phyloP scores from a whole-genome alignment of 2,329 filamentous ascomycete genomes.

The Talaromyces sp. region DNA sequence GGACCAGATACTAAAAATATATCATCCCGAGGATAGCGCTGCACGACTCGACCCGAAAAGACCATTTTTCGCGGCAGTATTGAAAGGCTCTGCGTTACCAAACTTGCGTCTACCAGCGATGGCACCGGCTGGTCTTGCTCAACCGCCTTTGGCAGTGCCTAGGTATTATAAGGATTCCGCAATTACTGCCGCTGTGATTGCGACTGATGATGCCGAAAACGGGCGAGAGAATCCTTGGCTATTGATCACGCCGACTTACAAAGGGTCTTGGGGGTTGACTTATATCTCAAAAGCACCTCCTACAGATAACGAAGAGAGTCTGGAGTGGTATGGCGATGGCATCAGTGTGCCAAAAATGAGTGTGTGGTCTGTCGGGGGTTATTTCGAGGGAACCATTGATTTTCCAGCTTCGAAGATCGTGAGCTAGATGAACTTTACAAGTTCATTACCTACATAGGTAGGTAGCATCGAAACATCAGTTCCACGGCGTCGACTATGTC shows the following conservation, averaged over 20 bases:
- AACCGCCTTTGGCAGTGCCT: background rate
- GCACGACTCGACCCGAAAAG: background rate
- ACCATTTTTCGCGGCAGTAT: background rate
- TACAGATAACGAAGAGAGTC: background rate
- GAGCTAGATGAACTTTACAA: background rate
- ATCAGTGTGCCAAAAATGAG: background rate
- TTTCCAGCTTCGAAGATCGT: background rate
- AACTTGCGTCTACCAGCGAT: background rate
- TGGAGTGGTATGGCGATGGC: slow-evolving; percentile 6
- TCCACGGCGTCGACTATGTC: background rate
- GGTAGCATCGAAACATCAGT: background rate
- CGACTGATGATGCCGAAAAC: slow-evolving; percentile 1
- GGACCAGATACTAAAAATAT: background rate
- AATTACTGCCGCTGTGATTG: background rate
- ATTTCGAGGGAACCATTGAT: background rate
- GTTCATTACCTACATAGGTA: background rate
- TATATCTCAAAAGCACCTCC: background rate
- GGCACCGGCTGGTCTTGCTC: background rate
- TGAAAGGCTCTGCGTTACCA: background rate
- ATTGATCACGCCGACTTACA: background rate
- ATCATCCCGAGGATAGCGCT: background rate
- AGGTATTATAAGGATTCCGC: background rate
- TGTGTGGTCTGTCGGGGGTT: background rate
- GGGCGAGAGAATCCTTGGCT: background rate
- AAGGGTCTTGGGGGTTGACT: background rate